A percentile compares a stretch with the other conserved stretches of the same genome.
Evolutionary conservation across 1,284 basidiomycete genomes (phyloP).

Genomic region (Irpex lacteus): DNA sequence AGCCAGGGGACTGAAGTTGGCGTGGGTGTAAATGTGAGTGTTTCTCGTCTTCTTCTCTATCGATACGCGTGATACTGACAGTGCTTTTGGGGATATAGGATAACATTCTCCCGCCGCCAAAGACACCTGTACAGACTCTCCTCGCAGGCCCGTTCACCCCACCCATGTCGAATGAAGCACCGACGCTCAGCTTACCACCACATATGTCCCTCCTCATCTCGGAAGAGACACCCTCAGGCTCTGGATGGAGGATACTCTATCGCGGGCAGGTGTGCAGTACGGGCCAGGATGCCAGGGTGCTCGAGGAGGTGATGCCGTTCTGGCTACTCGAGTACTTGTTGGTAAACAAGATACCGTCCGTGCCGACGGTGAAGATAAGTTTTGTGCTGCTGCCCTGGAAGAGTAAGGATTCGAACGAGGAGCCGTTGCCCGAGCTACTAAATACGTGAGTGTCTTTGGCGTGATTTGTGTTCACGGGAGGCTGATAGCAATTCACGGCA

Average conservation of each 20-base stretch:
- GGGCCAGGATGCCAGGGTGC: conserved; percentile 57
- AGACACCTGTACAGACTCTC: conserved; percentile 61
- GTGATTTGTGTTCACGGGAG: not conserved
- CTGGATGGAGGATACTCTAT: conserved; percentile 70
- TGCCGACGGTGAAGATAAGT: conserved; percentile 70
- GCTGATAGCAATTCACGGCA: conserved; percentile 32
- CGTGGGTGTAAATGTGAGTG: conserved; percentile 29
- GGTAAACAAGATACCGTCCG: conserved; percentile 54
- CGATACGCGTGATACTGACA: not conserved
- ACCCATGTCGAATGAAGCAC: conserved; percentile 71
- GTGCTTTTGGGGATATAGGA: no score
- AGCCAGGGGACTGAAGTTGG: conserved; percentile 19
- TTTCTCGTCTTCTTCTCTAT: not conserved
- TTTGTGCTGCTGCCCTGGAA: conserved; percentile 86
- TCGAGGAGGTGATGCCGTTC: conserved; percentile 81
- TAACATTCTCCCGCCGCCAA: conserved; percentile 12
- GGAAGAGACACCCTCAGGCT: conserved; percentile 75
- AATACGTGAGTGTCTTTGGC: conserved; percentile 56
- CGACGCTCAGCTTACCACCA: conserved; percentile 60
- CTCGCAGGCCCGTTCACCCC: conserved; percentile 70
- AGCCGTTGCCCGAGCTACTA: conserved; percentile 70
- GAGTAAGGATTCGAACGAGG: conserved; percentile 48
- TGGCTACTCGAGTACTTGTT: conserved; percentile 92
- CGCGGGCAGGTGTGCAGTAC: conserved; percentile 68
- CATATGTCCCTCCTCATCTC: conserved; percentile 77